Base-by-base conservation (phyloP, 371 early-diverging fungal species). In the Mucor plumbeus region DNA sequence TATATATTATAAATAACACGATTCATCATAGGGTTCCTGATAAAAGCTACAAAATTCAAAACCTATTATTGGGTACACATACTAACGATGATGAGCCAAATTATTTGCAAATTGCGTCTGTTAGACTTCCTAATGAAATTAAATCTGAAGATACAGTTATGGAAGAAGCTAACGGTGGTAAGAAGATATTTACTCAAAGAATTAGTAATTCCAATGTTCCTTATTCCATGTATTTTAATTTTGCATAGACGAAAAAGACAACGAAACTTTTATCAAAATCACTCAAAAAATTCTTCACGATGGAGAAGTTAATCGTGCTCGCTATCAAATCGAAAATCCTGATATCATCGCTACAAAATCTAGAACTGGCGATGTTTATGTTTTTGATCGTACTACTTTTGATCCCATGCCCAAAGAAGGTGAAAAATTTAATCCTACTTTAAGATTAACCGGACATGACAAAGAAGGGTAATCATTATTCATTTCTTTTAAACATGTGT, bases 371-470 rank as follows among this genome's bases (percentile, higher is more conserved):
- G 97, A 97, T 35, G 95, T 99, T 38, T 95, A 92, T 78, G 85
- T 99, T 43, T 99, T 98, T 84, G 99, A 99, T 78, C 90, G 96
- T 63, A 99, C 99, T n/a, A 92, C 91, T 41, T 97, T 96, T 80
- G 88, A 93, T 35, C 88, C 89, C 40, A 85, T 85, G 56, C 95
- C 97, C 1, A 85, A 85, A 54, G 83, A 85, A 36, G 86, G 91
- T 68, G 89, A 89, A 17, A 81, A 84, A 26, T 94, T 94, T 77
- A 87, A 82, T 47, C 99, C 99, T 2, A 96, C 97, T 33, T 83
- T 97, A 43, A 84, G 87, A 56, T 86, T 99, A 47, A 82, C 85
- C 41, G 99, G 99, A 4, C 99, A 99, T 71, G 83, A 88, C 33
- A 91, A 90, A 64, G 99, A 99, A 84, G 99, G 99, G 86, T 97